A percentile compares a stretch with the other conserved stretches of the same genome.
Evolutionary conservation across 1,139 yeast species (phyloP).

Genomic region (Candida sp.): DNA sequence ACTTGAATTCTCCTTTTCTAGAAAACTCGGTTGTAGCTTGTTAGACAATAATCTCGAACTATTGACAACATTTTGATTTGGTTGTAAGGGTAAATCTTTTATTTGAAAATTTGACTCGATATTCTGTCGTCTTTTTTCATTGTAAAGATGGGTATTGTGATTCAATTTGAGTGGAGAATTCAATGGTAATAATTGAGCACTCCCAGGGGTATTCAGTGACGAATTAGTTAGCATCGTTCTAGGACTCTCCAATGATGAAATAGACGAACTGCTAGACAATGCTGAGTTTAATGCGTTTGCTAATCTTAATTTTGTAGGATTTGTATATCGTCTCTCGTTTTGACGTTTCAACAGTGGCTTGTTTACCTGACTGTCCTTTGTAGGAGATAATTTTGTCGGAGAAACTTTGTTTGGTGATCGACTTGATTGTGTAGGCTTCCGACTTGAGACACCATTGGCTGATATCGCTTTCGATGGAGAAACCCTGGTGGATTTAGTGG

Average conservation of each 20-base stretch:
- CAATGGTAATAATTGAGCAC: conserved; percentile 25
- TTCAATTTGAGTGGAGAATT: conserved; percentile 21
- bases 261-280: conserved; percentile 9
- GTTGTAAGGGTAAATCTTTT: neutral
- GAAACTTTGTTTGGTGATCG: conserved; percentile 3
- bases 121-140: neutral
- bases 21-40: neutral
- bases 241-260: conserved; percentile 16
- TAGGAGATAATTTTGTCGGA: conserved; percentile 4
- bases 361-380: neutral
- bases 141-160: neutral
- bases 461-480: conserved; percentile 9
- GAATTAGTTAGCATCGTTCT: conserved; percentile 8
- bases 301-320: conserved; percentile 15
- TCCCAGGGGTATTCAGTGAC: conserved; percentile 10
- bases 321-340: conserved; percentile 7
- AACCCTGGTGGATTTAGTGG: conserved; percentile 5
- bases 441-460: neutral
- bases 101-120: neutral
- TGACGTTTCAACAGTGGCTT: conserved; percentile 1
- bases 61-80: neutral
- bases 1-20: neutral
- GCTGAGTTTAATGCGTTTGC: conserved; percentile 17
- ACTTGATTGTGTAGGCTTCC: conserved; percentile 1
- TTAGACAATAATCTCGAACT: neutral